Base-by-base conservation (phyloP, 176 grass and related monocot genomes). In the Lolium multiflorum region DNA sequence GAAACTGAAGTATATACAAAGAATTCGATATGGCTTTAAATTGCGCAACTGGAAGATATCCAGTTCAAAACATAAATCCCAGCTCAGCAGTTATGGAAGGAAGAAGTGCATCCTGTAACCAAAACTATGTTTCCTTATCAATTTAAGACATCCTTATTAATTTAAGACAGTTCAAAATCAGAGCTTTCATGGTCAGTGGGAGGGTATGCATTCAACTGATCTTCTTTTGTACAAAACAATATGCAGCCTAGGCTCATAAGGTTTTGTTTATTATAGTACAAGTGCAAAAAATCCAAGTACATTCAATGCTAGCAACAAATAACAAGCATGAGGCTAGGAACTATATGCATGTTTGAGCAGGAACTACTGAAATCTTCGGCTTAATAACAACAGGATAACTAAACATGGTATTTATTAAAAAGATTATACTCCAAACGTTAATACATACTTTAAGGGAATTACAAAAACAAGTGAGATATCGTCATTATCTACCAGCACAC, bases 261-360 rank as follows among this genome's bases (percentile, higher is more conserved):
- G 11, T 13, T 5, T 11, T 26, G 21, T 83, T 62, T 64, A 50
- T 6, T 74, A 86, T 81, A 43, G 2, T 44, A 28, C 24, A 1
- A 55, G 64, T 22, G 43, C 59, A 28, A 73, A 87, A 74, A 80
- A 38, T 73, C 56, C 35, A 71, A 80, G 43, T 61, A 80, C 46
- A 68, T 46, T 37, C 4, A 37, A 22, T 15, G 43, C 7, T 74
- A 82, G 55, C 62, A 48, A 81, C 22, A 76, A 56, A 22, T 59
- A 77, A 69, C 17, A 88, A 51, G 39, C 61, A 77, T 11, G 20
- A 13, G 9, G 17, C 18, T 83, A 74, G 37, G 49, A 68, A 76
- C 38, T 68, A 82, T 68, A 82, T 68, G 86, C 59, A 76, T 76
- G 37, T 77, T 78, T 76, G 51, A 61, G 62, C 46, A 43, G 62